Base-by-base conservation (phyloP, 2,329 filamentous ascomycete genomes). In the Blumeriella jaapii region DNA sequence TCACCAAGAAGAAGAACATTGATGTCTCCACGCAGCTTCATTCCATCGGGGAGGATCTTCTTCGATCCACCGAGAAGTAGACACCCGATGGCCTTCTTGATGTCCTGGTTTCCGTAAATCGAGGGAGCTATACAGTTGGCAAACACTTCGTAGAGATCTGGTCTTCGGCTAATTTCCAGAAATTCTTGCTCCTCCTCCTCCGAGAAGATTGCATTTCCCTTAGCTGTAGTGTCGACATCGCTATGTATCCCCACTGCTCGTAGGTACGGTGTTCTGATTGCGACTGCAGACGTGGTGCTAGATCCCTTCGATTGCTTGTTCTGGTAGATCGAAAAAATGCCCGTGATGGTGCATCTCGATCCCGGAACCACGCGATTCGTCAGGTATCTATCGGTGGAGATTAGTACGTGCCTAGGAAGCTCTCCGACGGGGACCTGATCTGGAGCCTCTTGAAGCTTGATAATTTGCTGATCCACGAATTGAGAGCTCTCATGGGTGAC, bases 181-280 rank as follows among this genome's bases (percentile, higher is more conserved):
- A 96, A 98, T 49, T 98, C 89, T 57, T 96, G 89, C 60, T 98
- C 91, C 52, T 98, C 91, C 53, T 95, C 86, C 57, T 95, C 91
- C 0, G 82, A 82, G 59, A 95, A 96, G 11, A 81, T 71, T 0
- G 81, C 75, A 47, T 75, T 78, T 13, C 87, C 87, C 56, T 93
- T 93, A 34, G 82, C 77, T 3, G 84, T 87, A 54, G 93, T 82
- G 51, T 95, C 89, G 10, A 91, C 67, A 53, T 95, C 89, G 8
- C 81, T 86, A 47, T 86, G 82, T 40, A 98, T 89, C 4, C 91
- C 91, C 2, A 95, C 84, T 1, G 91, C 86, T 44, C 91, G 75
- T 9, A 98, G 68, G 54, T 98, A 98, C 0, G 91, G 91, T 30
- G 93, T 96, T 46, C 91, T 75, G 51, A 98, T 95, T 6, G 91